These are phyloP conservation scores for Paracorniculantispora psalliotae DNA, from an alignment of 2,329 filamentous ascomycete species.

Conservation along the genomic window DNA sequence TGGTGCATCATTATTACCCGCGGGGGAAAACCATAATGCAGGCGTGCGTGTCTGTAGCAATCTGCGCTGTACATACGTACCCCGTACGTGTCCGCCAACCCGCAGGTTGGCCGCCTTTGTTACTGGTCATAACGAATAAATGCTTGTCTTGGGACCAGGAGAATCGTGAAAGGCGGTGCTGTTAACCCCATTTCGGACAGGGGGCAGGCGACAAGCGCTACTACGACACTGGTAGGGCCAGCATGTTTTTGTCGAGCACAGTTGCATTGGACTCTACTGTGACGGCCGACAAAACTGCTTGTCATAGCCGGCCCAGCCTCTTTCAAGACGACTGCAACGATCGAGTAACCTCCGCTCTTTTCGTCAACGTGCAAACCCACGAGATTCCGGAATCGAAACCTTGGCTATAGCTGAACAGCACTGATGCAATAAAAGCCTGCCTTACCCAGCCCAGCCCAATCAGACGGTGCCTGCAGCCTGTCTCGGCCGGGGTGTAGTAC, in stretches of 20 bases:
- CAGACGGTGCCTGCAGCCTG: background rate
- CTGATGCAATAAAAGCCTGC: background rate
- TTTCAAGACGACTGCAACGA: background rate
- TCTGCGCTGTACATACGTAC: no score
- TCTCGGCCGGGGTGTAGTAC: background rate
- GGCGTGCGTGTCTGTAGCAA: background rate
- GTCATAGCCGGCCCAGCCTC: no score
- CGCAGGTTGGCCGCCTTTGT: background rate
- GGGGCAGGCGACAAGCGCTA: no score
- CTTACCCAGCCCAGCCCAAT: background rate
- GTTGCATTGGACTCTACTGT: no score
- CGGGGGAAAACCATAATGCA: background rate
- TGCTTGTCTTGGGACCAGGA: no score
- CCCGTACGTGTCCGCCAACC: background rate
- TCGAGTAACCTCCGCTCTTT: background rate
- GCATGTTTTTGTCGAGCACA: no score
- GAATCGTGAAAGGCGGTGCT: no score
- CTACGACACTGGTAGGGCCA: no score
- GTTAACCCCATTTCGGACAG: no score
- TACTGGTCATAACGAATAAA: no score
- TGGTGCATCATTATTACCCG: background rate
- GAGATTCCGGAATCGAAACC: background rate
- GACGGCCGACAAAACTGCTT: no score
- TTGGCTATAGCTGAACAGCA: slow-evolving; percentile 1
- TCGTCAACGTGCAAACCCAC: background rate